Base-by-base conservation (phyloP, 306 rosid genomes). In the Dicorynia guianensis region DNA sequence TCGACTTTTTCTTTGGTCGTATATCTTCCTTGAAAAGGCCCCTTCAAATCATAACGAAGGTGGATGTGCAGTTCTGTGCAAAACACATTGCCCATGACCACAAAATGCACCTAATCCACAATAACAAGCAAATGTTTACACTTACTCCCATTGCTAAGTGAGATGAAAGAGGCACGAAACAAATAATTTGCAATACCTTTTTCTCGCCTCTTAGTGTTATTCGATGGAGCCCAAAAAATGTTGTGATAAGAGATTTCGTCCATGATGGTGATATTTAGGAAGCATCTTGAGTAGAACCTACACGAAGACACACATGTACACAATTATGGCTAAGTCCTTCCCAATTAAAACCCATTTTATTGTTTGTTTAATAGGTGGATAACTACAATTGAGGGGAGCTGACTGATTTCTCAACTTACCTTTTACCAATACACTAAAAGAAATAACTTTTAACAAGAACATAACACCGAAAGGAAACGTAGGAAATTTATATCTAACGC, bases 51-150 rank as follows among this genome's bases (percentile, higher is more conserved):
- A 76, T 90, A 95, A 57, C 91, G 96, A 25, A 89, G 91, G 76
- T 95, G 99, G 85, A 95, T 90, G 72, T 78, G 87, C 80, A 95
- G 64, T 79, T 89, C 98, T 66, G 99, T 95, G 84, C 88, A 89
- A 70, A 95, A 92, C 99, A 95, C 92, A 81, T 95, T 95, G 57
- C 99, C 99, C 99, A 95, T 95, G 77, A 95, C 98, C 83, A 95
- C 90, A 71, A 95, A 95, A 30, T 97, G 98, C 48, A 95, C 96
- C 99, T 95, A 71, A 60, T 36, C 56, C 43, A 84, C 69, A 84
- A 79, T 47, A 79, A 40, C 30, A 78, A 71, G 47, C 15, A 76
- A 69, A 68, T 47, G 33, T 60, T 69, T 61, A 78, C 4, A 67
- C 59, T 12, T 58, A 55, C 18, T 72, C 74, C 43, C 52, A 62